phyloP scores from a whole-genome alignment of 768 basidiomycete species.

The button mushroom (Agaricus bisporus) region DNA sequence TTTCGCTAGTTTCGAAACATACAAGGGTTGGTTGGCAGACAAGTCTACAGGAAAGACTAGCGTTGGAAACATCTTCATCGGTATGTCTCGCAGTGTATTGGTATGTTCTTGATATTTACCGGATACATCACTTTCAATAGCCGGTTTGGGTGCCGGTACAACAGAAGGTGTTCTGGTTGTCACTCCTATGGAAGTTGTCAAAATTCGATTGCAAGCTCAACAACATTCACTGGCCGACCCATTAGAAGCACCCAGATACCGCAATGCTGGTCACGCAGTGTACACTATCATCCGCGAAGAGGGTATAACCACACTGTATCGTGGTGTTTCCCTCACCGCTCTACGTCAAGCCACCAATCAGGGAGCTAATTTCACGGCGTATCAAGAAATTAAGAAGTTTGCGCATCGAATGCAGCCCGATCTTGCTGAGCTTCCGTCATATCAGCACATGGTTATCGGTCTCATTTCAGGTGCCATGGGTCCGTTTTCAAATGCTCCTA shows the following conservation, averaged over 20 bases:
- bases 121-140: conserved; percentile 29
- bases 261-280: conserved; percentile 95
- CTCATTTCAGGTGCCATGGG: conserved; percentile 97
- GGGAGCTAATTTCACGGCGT: conserved; percentile 97
- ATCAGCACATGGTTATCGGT: conserved; percentile 94
- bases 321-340: conserved; percentile 91
- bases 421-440: conserved; percentile 75
- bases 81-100: conserved; percentile 27
- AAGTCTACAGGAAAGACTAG: conserved; percentile 73
- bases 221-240: conserved; percentile 97
- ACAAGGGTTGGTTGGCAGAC: conserved; percentile 80
- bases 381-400: conserved; percentile 91
- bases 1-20: conserved; percentile 95
- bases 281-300: conserved; percentile 94
- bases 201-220: conserved; percentile 96
- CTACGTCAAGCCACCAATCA: conserved; percentile 97
- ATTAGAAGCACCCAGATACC: conserved; percentile 85
- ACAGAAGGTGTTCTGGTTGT: conserved; percentile 94
- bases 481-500: conserved; percentile 96
- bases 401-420: conserved; percentile 77
- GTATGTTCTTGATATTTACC: not conserved
- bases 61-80: conserved; percentile 78
- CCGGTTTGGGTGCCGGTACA: conserved; percentile 92
- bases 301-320: conserved; percentile 77
- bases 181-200: conserved; percentile 99